A percentile compares a stretch with the other conserved stretches of the same genome.
These are phyloP conservation scores for Tilletiopsis washingtonensis DNA, from an alignment of 1,284 basidiomycete species.

Conservation along the genomic window DNA sequence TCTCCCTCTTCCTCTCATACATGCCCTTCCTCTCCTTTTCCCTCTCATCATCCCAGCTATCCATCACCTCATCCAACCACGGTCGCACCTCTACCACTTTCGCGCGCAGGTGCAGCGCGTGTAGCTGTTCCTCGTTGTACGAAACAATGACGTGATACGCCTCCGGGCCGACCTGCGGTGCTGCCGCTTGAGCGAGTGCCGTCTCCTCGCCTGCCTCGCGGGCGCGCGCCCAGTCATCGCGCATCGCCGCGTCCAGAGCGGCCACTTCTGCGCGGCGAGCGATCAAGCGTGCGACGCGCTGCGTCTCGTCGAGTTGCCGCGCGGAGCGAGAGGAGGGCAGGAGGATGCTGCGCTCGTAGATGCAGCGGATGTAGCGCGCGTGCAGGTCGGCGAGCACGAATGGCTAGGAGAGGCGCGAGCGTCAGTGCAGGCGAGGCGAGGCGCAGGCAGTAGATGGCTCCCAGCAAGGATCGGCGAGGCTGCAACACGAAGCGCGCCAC, in stretches of 20 bases:
- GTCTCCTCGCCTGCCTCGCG: neutral
- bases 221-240: neutral
- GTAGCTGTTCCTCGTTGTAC: conserved; percentile 10
- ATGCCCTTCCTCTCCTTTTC: conserved; percentile 13
- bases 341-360: neutral
- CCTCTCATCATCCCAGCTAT: conserved; percentile 16
- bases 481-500: conserved; percentile 16
- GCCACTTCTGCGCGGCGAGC: neutral
- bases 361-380: conserved; percentile 6
- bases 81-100: conserved; percentile 8
- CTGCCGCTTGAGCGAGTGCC: neutral
- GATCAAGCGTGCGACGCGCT: neutral
- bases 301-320: neutral
- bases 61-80: conserved; percentile 5
- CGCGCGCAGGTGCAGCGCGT: conserved; percentile 7
- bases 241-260: neutral
- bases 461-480: conserved; percentile 18
- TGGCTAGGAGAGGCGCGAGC: conserved; percentile 6
- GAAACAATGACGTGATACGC: conserved; percentile 4
- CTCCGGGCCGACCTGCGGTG: neutral
- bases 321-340: neutral
- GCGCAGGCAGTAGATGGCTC: conserved; percentile 19
- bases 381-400: conserved; percentile 2
- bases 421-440: conserved; percentile 12
- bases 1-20: conserved; percentile 16